Conservation (phyloP, 2,329 filamentous ascomycete species). For the Aspergillus sp. region DNA sequence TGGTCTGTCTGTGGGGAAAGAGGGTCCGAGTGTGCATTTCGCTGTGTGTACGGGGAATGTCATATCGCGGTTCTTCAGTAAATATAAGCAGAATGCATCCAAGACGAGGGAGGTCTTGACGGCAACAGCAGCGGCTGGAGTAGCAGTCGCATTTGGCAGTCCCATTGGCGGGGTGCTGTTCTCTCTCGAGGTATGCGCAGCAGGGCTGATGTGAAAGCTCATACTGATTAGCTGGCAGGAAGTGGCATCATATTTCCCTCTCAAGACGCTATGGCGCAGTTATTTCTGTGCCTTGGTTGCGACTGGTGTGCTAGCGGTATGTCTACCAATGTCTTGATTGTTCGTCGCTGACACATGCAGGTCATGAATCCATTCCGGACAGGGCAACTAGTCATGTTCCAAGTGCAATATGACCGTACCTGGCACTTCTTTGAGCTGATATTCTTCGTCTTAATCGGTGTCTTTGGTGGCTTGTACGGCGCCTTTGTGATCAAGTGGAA, state of each 20-base stretch:
- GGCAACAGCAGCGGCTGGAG: constrained; percentile 89
- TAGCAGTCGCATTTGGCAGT: constrained; percentile 94
- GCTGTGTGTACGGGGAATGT: constrained; percentile 97
- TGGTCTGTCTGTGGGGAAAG: constrained; percentile 91
- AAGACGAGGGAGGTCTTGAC: constrained; percentile 95
- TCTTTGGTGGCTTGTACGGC: constrained; percentile 93
- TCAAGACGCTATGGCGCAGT: constrained; percentile 97
- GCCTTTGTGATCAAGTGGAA: constrained; percentile 99
- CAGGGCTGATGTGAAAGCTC: neutral
- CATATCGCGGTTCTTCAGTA: constrained; percentile 87
- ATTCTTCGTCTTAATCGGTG: constrained; percentile 87
- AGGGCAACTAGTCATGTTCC: constrained; percentile 98
- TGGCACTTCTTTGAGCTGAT: constrained; percentile 98
- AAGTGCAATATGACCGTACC: constrained; percentile 88
- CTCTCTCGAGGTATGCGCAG: constrained; percentile 69
- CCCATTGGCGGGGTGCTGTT: constrained; percentile 96
- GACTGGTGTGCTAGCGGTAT: constrained; percentile 78
- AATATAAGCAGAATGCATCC: constrained; percentile 86
- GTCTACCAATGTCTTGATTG: constrained; percentile 22
- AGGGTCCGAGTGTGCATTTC: constrained; percentile 98
- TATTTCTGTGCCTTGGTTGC: constrained; percentile 97
- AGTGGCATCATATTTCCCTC: constrained; percentile 93
- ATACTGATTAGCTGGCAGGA: constrained; percentile 53
- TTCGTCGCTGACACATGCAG: constrained; percentile 31
- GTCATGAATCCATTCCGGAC: constrained; percentile 98